These are phyloP conservation scores for Blepharisma stoltei DNA, from an alignment of 73 alveolate species.

Conservation along the genomic window DNA sequence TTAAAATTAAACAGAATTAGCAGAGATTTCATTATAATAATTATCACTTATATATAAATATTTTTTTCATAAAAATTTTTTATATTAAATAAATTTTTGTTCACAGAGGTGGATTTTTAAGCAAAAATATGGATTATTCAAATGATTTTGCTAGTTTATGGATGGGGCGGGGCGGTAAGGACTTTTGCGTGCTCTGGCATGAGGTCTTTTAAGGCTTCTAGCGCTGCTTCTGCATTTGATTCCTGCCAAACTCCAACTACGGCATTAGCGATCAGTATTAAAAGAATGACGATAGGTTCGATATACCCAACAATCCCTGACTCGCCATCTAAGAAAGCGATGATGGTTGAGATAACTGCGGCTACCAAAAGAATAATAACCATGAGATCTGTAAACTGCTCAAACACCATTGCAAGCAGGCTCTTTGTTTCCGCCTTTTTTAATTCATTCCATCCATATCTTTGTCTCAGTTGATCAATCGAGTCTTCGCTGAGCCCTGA, in stretches of 20 bases:
- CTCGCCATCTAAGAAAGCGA: conserved; percentile 64
- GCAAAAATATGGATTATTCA: no score
- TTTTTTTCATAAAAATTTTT: no score
- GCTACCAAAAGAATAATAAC: conserved; percentile 90
- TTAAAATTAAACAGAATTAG: no score
- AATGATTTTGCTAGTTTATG: neutral
- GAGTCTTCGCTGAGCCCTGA: no score
- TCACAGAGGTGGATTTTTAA: no score
- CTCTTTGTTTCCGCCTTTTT: conserved; percentile 82
- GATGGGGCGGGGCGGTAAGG: no score
- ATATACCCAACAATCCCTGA: conserved; percentile 86
- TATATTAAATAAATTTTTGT: no score
- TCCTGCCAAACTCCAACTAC: conserved; percentile 92
- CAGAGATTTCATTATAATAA: no score
- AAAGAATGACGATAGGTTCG: conserved; percentile 93
- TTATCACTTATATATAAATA: no score
- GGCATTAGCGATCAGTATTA: conserved; percentile 86
- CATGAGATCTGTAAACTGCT: conserved; percentile 85
- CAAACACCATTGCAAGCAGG: conserved; percentile 84
- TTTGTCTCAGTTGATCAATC: conserved; percentile 37
- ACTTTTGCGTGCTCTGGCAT: conserved; percentile 73
- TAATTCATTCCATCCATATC: conserved; percentile 83
- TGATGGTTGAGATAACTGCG: conserved; percentile 85
- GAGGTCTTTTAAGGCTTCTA: conserved; percentile 88
- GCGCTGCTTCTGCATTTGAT: conserved; percentile 94